Percentiles rank a stretch among this genome's conserved stretches.
Evolutionary conservation across 805 yeast species (phyloP).

Genomic region (Candida wancherniae): DNA sequence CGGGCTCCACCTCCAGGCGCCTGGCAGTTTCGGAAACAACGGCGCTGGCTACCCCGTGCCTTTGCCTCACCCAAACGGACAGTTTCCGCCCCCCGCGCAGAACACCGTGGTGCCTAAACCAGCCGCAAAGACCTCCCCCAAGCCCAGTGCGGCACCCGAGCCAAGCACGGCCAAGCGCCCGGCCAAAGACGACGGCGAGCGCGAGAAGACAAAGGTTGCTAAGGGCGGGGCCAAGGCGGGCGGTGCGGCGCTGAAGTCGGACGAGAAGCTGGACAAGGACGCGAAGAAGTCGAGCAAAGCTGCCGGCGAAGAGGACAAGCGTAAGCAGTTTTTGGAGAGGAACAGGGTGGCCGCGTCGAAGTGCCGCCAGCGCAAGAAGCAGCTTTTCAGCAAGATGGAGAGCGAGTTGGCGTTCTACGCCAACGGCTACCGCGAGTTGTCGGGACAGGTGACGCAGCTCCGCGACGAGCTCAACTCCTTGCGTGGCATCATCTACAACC

Average conservation of each 20-base stretch:
- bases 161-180: slow-evolving; percentile 2
- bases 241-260: too few relatives aligned
- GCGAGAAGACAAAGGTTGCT: slow-evolving; percentile 5
- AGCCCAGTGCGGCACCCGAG: background rate
- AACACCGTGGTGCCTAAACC: slow-evolving; percentile 1
- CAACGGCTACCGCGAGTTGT: slow-evolving; percentile 62
- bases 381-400: slow-evolving; percentile 78
- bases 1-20: background rate
- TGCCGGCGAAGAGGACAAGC: slow-evolving; percentile 41
- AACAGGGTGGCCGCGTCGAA: slow-evolving; percentile 94
- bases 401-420: slow-evolving; percentile 68
- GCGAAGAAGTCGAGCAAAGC: slow-evolving; percentile 4
- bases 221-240: slow-evolving; percentile 8
- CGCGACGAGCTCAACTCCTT: slow-evolving; percentile 53
- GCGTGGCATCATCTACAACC: slow-evolving; percentile 44
- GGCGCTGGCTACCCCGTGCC: background rate
- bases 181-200: slow-evolving; percentile 2
- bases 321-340: slow-evolving; percentile 75
- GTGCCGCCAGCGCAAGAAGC: slow-evolving; percentile 92
- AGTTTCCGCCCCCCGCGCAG: slow-evolving; percentile 4
- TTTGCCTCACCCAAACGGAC: slow-evolving; percentile 3
- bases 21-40: background rate
- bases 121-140: background rate
- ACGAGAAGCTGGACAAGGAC: slow-evolving; percentile 9
- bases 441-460: slow-evolving; percentile 52